Conservation (phyloP, 75 land plant genomes). For the Isoetes taiwanensis region DNA sequence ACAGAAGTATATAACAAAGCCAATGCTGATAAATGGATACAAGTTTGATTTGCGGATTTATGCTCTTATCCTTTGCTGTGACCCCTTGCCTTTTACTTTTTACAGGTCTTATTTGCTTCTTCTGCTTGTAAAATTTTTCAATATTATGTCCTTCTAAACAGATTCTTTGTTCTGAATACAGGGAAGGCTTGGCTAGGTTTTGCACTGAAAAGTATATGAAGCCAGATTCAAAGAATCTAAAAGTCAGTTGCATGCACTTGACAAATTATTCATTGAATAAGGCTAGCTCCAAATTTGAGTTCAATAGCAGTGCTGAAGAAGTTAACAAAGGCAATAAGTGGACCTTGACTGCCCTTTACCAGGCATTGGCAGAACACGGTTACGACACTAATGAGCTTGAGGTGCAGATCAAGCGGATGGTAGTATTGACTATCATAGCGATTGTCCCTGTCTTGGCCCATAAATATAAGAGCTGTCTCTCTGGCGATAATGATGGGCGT, state of each 20-base stretch:
- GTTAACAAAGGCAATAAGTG: slow-evolving; percentile 3
- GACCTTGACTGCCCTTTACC: background rate
- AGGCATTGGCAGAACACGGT: background rate
- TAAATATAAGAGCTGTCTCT: background rate
- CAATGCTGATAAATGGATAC: slow-evolving; percentile 1
- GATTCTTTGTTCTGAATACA: too few species aligned
- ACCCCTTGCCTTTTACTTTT: background rate
- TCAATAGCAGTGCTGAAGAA: background rate
- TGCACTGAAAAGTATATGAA: slow-evolving; percentile 6
- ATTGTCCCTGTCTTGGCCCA: slow-evolving; percentile 5
- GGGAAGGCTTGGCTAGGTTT: slow-evolving; percentile 5
- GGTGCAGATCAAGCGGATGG: slow-evolving; percentile 4
- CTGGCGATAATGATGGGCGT: background rate
- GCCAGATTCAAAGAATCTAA: background rate
- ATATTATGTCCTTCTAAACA: too few species aligned
- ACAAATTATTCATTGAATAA: slow-evolving; percentile 4
- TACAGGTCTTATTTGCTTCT: too few species aligned
- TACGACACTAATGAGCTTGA: slow-evolving; percentile 4
- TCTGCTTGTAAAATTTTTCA: too few species aligned
- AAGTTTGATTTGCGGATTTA: slow-evolving; percentile 2
- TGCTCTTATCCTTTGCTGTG: background rate
- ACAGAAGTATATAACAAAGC: slow-evolving; percentile 5
- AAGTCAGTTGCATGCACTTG: background rate
- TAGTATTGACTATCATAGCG: slow-evolving; percentile 1
- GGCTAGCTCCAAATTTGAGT: slow-evolving; percentile 5